Evolutionary conservation across 2,329 filamentous ascomycete genomes (phyloP).

Genomic region (Pseudophaeomoniella oleicola): DNA sequence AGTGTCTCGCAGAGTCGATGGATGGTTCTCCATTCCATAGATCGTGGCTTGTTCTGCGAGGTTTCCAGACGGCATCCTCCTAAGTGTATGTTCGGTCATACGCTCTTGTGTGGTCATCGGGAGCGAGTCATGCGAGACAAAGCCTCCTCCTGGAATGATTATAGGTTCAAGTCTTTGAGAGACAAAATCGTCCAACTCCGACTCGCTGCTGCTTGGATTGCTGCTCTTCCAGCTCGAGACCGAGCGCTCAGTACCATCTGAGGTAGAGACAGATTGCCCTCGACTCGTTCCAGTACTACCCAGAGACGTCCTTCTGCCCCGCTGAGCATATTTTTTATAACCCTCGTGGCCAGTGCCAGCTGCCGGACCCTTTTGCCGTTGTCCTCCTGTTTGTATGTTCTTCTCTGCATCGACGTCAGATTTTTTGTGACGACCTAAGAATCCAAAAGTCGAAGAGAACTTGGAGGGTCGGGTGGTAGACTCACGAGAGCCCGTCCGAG

Average conservation of each 20-base stretch:
- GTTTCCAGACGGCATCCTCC: not conserved
- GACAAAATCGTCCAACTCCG: constrained; percentile 33
- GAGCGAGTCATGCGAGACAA: too few relatives aligned
- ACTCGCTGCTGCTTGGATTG: constrained; percentile 22
- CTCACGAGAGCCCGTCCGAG: constrained; percentile 7
- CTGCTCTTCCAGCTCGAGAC: constrained; percentile 25
- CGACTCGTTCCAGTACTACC: constrained; percentile 24
- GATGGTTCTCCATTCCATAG: too few relatives aligned
- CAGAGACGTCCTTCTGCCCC: constrained; percentile 27
- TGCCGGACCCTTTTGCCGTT: constrained; percentile 57
- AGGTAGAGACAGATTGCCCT: constrained; percentile 25
- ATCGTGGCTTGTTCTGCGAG: not conserved
- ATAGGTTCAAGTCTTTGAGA: constrained; percentile 32
- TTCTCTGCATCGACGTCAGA: constrained; percentile 48
- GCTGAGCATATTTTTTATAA: constrained; percentile 32
- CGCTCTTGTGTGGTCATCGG: too few relatives aligned
- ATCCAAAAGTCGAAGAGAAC: constrained; percentile 51
- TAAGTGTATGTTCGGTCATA: not conserved
- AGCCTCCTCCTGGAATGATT: constrained; percentile 30
- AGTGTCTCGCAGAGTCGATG: too few relatives aligned
- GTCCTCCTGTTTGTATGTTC: constrained; percentile 43
- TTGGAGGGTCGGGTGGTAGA: constrained; percentile 17
- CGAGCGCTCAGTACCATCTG: constrained; percentile 19
- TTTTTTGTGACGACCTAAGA: constrained; percentile 51
- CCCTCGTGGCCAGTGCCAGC: constrained; percentile 88